Conservation (phyloP, 2,329 filamentous ascomycete genomes). For the Fusarium paranaense region DNA sequence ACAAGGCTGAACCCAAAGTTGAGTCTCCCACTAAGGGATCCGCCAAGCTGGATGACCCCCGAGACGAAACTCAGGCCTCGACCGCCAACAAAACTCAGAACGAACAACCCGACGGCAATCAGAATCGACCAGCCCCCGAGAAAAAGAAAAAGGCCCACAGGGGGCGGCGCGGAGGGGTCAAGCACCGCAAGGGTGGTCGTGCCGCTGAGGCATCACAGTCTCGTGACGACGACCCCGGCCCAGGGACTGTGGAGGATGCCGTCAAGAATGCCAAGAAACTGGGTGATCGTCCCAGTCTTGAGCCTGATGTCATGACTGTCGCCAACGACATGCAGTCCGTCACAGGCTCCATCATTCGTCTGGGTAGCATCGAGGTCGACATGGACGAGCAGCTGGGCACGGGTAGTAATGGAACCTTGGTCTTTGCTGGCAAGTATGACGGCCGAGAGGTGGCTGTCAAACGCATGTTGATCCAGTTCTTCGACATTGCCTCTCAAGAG, state of each 20-base stretch:
- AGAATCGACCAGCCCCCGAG: conserved; percentile 45
- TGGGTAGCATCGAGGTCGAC: conserved; percentile 74
- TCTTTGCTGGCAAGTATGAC: conserved; percentile 95
- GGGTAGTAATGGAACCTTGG: conserved; percentile 96
- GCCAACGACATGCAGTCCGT: conserved; percentile 69
- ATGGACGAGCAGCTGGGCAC: conserved; percentile 74
- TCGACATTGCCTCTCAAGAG: conserved; percentile 94
- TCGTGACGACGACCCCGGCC: conserved; percentile 58
- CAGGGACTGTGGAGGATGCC: conserved; percentile 69
- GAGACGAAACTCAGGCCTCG: background rate
- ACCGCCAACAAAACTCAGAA: background rate
- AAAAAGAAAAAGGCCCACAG: conserved; percentile 78
- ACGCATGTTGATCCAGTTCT: conserved; percentile 95
- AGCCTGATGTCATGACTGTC: conserved; percentile 72
- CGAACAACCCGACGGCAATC: conserved; percentile 4
- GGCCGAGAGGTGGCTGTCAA: conserved; percentile 95
- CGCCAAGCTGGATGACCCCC: conserved; percentile 1
- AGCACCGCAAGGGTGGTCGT: conserved; percentile 70
- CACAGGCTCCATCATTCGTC: conserved; percentile 68
- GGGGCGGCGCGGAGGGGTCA: conserved; percentile 77
- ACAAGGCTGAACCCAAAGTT: background rate
- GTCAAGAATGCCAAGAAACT: conserved; percentile 70
- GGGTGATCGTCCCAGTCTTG: conserved; percentile 64
- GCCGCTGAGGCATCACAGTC: conserved; percentile 65
- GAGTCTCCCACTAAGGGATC: conserved; percentile 1